Evolutionary conservation across 177 flowering plant genomes (phyloP), one percentile per base, ranked within the genome.

Genomic region (Vitis hybrid): DNA sequence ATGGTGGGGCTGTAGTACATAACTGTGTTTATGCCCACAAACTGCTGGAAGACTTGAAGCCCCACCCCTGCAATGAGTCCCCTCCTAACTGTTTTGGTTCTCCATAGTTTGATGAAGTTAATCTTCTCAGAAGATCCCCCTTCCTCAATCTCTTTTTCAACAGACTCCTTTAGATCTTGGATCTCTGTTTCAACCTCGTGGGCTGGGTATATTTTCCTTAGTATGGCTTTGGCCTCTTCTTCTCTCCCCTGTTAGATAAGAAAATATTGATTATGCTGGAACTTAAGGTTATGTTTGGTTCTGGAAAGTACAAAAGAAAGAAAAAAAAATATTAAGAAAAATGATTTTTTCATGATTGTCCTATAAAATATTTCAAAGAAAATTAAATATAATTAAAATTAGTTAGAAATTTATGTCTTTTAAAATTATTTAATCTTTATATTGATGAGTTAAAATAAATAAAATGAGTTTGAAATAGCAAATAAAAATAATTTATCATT

Each of bases 1-100:
- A 89, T 89, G 63, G 91, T 79, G 11, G 92, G 90, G 68, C 92
- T 87, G 82, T 88, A 90, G 58, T 90, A 88, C 94, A 90, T 90
- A 14, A 90, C 92, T 4, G 91, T 90, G 75, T 90, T 90, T 50
- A 90, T 88, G 63, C 91, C 92, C 19, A 87, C 88, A 77, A 90
- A 87, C 60, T 90, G 95, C 72, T 90, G 95, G 76, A 85, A 84
- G 7, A 88, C 72, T 65, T 86, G 90, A 61, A 87, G 89, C 4
- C 87, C 91, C 19, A 90, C 86, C 6, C 95, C 90, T 11, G 91
- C 92, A 30, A 71, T 56, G 0, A 88, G 84, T 27, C 85, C 94
- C 67, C 92, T 82, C 48, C 92, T 82, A 35, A 86, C 89, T 11
- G 86, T 77, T 56, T 74, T 85, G 14, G 87, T 86, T 75, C 83